Percentiles rank a stretch among this genome's conserved stretches.
Evolutionary conservation across 805 yeast genomes (phyloP).

Genomic region (Maudiozyma turicensis): DNA sequence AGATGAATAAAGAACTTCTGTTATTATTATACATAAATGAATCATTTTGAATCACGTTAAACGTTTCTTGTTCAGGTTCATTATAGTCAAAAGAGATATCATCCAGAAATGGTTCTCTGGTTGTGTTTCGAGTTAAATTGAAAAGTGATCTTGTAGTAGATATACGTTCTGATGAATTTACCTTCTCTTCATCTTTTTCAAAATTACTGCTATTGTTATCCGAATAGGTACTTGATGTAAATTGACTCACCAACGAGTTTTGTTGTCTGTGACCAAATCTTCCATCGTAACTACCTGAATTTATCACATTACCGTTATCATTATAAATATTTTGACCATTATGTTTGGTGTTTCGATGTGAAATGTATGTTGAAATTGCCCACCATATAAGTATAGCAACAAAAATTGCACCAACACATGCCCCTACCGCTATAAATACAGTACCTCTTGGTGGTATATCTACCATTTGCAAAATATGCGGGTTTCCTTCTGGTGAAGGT

Average conservation of each 20-base stretch:
- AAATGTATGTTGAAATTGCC: conserved; percentile 36
- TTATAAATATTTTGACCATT: conserved; percentile 8
- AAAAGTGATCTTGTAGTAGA: background rate
- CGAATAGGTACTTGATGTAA: background rate
- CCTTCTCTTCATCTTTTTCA: background rate
- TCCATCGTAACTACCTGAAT: background rate
- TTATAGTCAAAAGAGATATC: background rate
- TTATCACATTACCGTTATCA: background rate
- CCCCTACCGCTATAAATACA: conserved; percentile 74
- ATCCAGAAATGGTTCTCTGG: background rate
- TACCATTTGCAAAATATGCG: conserved; percentile 43
- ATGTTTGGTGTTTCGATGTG: conserved; percentile 42
- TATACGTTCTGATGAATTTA: background rate
- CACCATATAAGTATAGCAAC: conserved; percentile 46
- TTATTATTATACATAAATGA: conserved; percentile 9
- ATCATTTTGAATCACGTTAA: conserved; percentile 15
- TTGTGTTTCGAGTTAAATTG: background rate
- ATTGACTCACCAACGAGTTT: background rate
- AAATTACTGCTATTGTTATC: background rate
- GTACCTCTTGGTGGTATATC: conserved; percentile 54
- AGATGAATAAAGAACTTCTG: conserved; percentile 48
- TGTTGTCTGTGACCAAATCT: background rate
- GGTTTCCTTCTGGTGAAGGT: conserved; percentile 55
- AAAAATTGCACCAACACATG: conserved; percentile 51
- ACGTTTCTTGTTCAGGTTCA: conserved; percentile 1